Evolutionary conservation across 495 filamentous ascomycete genomes (phyloP), one percentile per base, ranked within the genome.

Genomic region (Talaromyces liani): DNA sequence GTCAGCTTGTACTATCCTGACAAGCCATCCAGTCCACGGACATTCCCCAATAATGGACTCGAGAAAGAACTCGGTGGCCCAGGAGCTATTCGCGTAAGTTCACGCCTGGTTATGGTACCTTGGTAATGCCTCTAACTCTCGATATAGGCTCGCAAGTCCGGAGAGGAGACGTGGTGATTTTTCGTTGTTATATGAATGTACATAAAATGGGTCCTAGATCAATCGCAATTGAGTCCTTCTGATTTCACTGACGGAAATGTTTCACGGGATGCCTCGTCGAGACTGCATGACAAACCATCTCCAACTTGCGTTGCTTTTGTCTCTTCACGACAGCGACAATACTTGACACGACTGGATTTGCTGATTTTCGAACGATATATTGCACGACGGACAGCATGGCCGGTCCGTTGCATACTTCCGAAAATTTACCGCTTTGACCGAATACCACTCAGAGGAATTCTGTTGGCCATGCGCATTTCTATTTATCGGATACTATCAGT

Each of bases 1-100:
- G 86, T 95, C 45, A 88, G 85, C 72, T 67, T 82, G 62, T 77
- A 80, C 68, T 97, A 97, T 68, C 91, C 94, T n/a, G 94, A 98
- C 76, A 90, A 85, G 80, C 85, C 85, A 29, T 84, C 87, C 54
- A 87, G 80, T 66, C 90, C 91, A 3, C 86, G 88, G 62, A 89
- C 89, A 64, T 99, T 90, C 70, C 87, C 88, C 63, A n/a, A 56
- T 14, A 90, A 83, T 63, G 95, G 95, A 27, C 73, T 99, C 63
- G 87, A 93, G 73, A 82, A 82, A 65, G 95, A 97, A 68, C 78
- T 99, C 58, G 95, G 94, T 57, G 94, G 94, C 22, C 72, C 80
- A 22, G 71, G 75, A 65, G 78, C 80, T 64, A 6, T 76, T 49
- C 67, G 67, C 64, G 80, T 82, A 67, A 65, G 80, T 73, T 41